These are phyloP conservation scores for Gamsiella multidivaricata DNA, from an alignment of 192 early-diverging fungal genomes.

Conservation along the genomic window DNA sequence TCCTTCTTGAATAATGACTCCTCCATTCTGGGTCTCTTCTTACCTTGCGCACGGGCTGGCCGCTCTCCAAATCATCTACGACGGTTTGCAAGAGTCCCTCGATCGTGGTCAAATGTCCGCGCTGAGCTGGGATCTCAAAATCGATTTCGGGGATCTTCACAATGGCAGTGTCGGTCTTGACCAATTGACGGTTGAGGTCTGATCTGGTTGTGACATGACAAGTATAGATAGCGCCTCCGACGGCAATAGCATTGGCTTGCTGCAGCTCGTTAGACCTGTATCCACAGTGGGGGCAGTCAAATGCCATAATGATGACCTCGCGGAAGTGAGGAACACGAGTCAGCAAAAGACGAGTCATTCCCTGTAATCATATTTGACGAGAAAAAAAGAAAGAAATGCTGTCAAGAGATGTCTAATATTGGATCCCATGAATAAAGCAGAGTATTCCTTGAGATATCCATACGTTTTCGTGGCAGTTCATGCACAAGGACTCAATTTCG, in stretches of 20 bases:
- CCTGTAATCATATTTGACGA: constrained; percentile 58
- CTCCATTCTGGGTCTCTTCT: not conserved
- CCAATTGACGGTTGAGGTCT: constrained; percentile 92
- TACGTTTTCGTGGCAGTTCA: constrained; percentile 89
- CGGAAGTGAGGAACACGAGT: constrained; percentile 95
- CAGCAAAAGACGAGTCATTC: constrained; percentile 85
- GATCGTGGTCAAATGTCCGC: constrained; percentile 89
- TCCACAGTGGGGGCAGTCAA: constrained; percentile 81
- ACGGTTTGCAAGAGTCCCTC: constrained; percentile 84
- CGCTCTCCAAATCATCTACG: constrained; percentile 81
- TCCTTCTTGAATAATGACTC: not conserved
- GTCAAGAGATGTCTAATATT: not conserved
- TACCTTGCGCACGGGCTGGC: constrained; percentile 83
- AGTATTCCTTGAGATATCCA: not conserved
- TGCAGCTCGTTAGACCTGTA: constrained; percentile 92
- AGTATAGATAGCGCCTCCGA: constrained; percentile 79
- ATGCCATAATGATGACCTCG: constrained; percentile 64
- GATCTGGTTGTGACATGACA: constrained; percentile 71
- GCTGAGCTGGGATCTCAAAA: constrained; percentile 88
- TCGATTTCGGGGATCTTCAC: constrained; percentile 87
- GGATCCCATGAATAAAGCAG: too few relatives aligned
- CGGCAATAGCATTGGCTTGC: constrained; percentile 83
- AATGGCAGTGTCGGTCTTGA: constrained; percentile 85
- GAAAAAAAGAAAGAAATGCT: not conserved
- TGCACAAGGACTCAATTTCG: constrained; percentile 91